Base-by-base conservation (phyloP, 305 asterid species). In the Rubia peregrina region DNA sequence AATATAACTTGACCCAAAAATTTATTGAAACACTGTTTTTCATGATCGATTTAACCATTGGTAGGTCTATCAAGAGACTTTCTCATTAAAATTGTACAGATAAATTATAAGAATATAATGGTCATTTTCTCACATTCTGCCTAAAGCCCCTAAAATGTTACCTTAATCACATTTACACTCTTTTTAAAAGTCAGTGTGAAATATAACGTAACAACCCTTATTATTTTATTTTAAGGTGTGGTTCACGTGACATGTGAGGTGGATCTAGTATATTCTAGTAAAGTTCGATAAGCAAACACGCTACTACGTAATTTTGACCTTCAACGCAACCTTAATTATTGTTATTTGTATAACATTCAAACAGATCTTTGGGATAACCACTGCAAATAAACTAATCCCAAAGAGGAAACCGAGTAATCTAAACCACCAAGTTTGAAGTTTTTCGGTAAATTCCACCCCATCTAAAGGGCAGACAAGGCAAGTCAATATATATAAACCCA, bases 321-420 rank as follows among this genome's bases (percentile, higher is more conserved):
- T n/a, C n/a, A n/a, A n/a, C n/a, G n/a, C n/a, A 49, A 14, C 56
- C 56, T 49, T 49, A 16, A 49, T 49, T 49, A 49, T 49, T 49
- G 56, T 19, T 49, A 14, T 14, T 3, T 49, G 7, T 16, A 14
- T 16, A 49, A 16, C 16, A 49, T 49, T 49, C 61, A 56, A 55
- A 56, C 30, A n/a, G 11, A 53, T 16, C 21, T n/a, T 1, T n/a
- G 9, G 49, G 46, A 30, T n/a, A 19, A 74, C 19, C 44, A 2
- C 41, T 4, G 24, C 1, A 11, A 33, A 10, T 9, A 14, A 41
- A 69, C 65, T 24, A 69, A 69, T 30, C 60, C 67, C 44, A 49
- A 49, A 41, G 70, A 61, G 41, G 64, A 67, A 81, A 80, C 76
- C 89, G 90, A 77, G 90, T 77, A 44, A 44, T n/a, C 16, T 49